Percentiles rank a stretch among this genome's conserved stretches.
phyloP scores from a whole-genome alignment of 2,329 filamentous ascomycete genomes.

The Rhynchosporium graminicola region DNA sequence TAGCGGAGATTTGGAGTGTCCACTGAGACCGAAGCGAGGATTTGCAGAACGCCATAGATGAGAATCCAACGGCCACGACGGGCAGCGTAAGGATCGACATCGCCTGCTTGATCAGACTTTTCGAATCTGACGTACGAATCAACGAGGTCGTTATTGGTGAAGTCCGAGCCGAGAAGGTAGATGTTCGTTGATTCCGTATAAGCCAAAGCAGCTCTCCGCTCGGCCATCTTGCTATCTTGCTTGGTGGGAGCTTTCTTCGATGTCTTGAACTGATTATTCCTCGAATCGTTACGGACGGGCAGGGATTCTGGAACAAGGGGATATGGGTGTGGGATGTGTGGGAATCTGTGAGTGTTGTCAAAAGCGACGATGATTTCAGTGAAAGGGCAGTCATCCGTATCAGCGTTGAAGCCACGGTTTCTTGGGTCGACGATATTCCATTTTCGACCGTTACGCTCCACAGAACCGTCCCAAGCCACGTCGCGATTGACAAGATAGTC shows the following conservation, averaged over 20 bases:
- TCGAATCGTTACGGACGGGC: slow-evolving; percentile 36
- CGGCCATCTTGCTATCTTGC: slow-evolving; percentile 33
- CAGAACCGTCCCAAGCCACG: slow-evolving; percentile 63
- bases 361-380: slow-evolving; percentile 67
- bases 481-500: slow-evolving; percentile 71
- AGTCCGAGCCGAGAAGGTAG: slow-evolving; percentile 55
- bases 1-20: slow-evolving; percentile 56
- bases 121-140: slow-evolving; percentile 59
- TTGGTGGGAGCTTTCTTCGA: slow-evolving; percentile 20
- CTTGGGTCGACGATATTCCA: slow-evolving; percentile 61
- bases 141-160: slow-evolving; percentile 54
- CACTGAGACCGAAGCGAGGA: slow-evolving; percentile 58
- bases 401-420: slow-evolving; percentile 51
- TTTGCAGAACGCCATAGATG: slow-evolving; percentile 61
- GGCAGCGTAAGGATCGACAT: slow-evolving; percentile 55
- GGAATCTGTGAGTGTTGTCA: slow-evolving; percentile 62
- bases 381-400: slow-evolving; percentile 58
- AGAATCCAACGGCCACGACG: slow-evolving; percentile 62
- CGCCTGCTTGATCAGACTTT: slow-evolving; percentile 52
- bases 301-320: slow-evolving; percentile 61
- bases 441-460: slow-evolving; percentile 61
- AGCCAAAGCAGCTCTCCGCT: slow-evolving; percentile 45
- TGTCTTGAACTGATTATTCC: slow-evolving; percentile 27
- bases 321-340: slow-evolving; percentile 68
- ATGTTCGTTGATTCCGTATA: slow-evolving; percentile 63